Conservation (phyloP, 768 basidiomycete species). For the Tephrocybe sp. region DNA sequence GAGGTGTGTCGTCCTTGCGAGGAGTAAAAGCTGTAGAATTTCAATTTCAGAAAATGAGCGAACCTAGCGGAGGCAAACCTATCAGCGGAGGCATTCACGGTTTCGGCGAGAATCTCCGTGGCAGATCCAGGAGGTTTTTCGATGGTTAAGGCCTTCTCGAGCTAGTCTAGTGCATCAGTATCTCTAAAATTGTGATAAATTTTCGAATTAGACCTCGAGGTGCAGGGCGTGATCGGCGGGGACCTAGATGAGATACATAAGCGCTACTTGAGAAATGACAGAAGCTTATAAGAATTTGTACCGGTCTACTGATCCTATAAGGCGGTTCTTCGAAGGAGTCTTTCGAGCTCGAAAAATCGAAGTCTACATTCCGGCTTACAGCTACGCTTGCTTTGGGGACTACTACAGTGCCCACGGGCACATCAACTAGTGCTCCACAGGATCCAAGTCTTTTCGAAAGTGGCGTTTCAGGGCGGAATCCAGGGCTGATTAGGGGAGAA, state of each 20-base stretch:
- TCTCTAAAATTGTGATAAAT: constrained; percentile 1
- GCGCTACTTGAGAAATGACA: constrained; percentile 7
- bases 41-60: no score
- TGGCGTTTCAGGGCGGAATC: constrained; percentile 6
- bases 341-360: constrained; percentile 58
- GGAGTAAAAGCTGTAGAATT: constrained; percentile 68
- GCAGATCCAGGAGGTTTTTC: constrained; percentile 41
- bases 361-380: constrained; percentile 75
- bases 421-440: constrained; percentile 68
- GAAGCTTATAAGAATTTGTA: constrained; percentile 25
- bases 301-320: constrained; percentile 70
- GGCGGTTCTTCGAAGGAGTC: constrained; percentile 43
- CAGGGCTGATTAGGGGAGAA: constrained; percentile 5
- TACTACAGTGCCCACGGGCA: constrained; percentile 76
- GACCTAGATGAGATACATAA: constrained; percentile 43
- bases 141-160: constrained; percentile 42
- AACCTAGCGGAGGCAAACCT: constrained; percentile 42
- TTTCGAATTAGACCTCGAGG: constrained; percentile 38
- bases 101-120: constrained; percentile 39
- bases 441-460: constrained; percentile 64
- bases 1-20: constrained; percentile 84
- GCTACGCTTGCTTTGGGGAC: constrained; percentile 69
- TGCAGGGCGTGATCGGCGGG: constrained; percentile 58
- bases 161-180: constrained; percentile 30
- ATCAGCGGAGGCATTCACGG: constrained; percentile 80